phyloP scores from a whole-genome alignment of 176 grass and related monocot genomes.

The Stipa capillata region DNA sequence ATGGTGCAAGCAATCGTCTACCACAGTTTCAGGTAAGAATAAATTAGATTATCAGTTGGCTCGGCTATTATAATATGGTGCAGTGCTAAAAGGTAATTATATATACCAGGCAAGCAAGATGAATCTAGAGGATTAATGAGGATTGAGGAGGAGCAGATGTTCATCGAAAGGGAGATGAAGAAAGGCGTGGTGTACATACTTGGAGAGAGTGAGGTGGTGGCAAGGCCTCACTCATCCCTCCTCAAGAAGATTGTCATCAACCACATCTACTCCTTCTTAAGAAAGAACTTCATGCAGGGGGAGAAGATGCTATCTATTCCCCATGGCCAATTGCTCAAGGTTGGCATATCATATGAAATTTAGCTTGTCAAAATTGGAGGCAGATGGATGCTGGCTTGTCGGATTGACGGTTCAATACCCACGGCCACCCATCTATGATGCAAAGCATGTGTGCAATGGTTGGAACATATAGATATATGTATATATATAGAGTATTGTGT shows the following conservation, averaged over 20 bases:
- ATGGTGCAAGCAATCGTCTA: neutral
- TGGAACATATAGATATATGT: no score
- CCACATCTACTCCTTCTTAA: constrained; percentile 36
- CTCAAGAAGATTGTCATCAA: constrained; percentile 25
- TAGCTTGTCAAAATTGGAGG: neutral
- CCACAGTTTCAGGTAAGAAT: constrained; percentile 22
- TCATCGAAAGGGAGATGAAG: constrained; percentile 19
- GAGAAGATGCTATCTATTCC: constrained; percentile 36
- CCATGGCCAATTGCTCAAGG: constrained; percentile 23
- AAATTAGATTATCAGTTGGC: neutral
- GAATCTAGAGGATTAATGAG: constrained; percentile 4
- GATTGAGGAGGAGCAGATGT: constrained; percentile 24
- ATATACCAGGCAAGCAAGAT: constrained; percentile 14
- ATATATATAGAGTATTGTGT: no score
- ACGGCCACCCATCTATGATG: no score
- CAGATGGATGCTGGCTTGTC: neutral
- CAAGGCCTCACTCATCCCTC: constrained; percentile 8
- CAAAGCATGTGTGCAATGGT: no score
- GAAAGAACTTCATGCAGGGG: constrained; percentile 36
- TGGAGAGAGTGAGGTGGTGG: constrained; percentile 37
- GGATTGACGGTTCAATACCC: no score
- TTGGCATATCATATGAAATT: constrained; percentile 47
- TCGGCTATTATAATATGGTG: neutral
- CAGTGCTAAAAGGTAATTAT: neutral
- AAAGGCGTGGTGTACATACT: constrained; percentile 43